phyloP scores from a whole-genome alignment of 2,329 filamentous ascomycete species.

The Hyphodiscus sp. region DNA sequence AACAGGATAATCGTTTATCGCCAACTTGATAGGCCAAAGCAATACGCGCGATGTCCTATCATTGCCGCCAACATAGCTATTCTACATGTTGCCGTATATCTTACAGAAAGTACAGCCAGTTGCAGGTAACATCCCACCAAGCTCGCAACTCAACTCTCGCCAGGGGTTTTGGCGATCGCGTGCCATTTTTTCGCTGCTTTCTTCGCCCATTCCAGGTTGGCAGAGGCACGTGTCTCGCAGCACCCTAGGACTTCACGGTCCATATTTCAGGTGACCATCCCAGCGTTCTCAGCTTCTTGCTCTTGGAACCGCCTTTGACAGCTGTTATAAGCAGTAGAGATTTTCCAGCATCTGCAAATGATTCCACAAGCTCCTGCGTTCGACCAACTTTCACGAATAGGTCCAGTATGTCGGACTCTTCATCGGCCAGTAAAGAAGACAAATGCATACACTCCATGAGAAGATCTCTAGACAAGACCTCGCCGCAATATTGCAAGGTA shows the following conservation, averaged over 20 bases:
- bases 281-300: slow-evolving; percentile 54
- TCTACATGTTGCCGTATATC: background rate
- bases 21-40: background rate
- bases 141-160: background rate
- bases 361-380: slow-evolving; percentile 70
- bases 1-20: background rate
- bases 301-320: slow-evolving; percentile 43
- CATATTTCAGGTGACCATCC: slow-evolving; percentile 60
- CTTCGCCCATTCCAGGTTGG: background rate
- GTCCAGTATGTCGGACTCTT: slow-evolving; percentile 57
- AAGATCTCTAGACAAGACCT: slow-evolving; percentile 65
- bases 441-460: slow-evolving; percentile 84
- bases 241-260: slow-evolving; percentile 29
- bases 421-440: slow-evolving; percentile 66
- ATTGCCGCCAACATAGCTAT: background rate
- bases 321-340: slow-evolving; percentile 41
- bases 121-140: no score
- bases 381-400: slow-evolving; percentile 58
- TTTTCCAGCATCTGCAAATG: slow-evolving; percentile 50
- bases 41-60: background rate
- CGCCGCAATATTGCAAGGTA: slow-evolving; percentile 73
- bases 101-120: background rate
- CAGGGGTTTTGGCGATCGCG: background rate
- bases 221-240: background rate
- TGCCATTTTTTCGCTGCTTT: background rate